Base-by-base conservation (phyloP, 768 basidiomycete species). In the Piloderma croceum region DNA sequence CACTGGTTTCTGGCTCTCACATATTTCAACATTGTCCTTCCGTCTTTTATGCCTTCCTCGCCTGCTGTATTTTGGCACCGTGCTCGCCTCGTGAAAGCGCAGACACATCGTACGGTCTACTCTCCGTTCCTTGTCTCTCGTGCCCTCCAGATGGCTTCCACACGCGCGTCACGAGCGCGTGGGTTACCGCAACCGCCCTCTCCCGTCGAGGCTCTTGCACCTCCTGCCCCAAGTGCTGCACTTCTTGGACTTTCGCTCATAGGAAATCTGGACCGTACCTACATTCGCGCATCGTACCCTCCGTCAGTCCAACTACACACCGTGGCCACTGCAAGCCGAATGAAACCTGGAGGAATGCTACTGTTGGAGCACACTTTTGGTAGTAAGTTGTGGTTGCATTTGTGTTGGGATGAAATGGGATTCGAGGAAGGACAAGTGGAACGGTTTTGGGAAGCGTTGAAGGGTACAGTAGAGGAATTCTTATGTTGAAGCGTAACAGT, bases 1-100 rank as follows among this genome's bases (percentile, higher is more conserved):
- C n/a, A 32, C 18, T 47, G 51, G 48, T 42, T 46, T n/a, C 48
- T 54, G 24, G 47, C 52, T 13, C 45, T 54, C 7, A 51, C 50
- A 9, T 54, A 52, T 36, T 51, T 40, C 29, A 54, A 39, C 29
- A 46, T 54, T 31, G 37, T 46, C 12, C 48, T 54, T 3, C 50
- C 52, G 11, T 45, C 42, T 6, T 54, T 47, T 23, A 34, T 47
- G 7, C 48, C 52, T 4, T 27, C 36, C n/a, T 38, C 46, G 9
- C 24, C 45, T 18, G 29, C 38, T 6, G 40, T 38, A 25, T 52
- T 54, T 36, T 54, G 53, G 53, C 37, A 49, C 31, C 53, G 53
- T 10, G 47, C 45, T 1, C 41, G 43, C 20, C 34, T 39, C 11
- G 50, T 36, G n/a, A 44, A 49, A 25, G 23, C 34, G 5, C 53